phyloP scores from a whole-genome alignment of 306 rosid species.

The Quercus agrifolia region DNA sequence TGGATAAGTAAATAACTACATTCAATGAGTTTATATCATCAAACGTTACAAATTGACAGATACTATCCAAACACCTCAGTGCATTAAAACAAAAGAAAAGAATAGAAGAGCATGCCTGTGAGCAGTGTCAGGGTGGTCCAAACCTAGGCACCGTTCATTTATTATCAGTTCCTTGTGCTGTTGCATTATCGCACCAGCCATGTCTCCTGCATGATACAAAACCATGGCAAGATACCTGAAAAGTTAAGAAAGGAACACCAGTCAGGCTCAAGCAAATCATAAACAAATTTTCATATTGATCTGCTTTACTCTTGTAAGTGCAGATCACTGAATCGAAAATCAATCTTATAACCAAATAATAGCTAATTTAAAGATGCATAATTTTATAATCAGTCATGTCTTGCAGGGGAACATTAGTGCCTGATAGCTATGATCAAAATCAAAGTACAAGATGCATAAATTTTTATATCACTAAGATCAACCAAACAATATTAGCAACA shows the following conservation, averaged over 20 bases:
- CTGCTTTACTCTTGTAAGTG: neutral
- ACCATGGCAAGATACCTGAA: constrained; percentile 99
- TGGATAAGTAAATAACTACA: neutral
- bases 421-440: neutral
- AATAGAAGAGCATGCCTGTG: constrained; percentile 58
- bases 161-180: constrained; percentile 94
- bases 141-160: constrained; percentile 93
- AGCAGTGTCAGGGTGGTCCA: constrained; percentile 98
- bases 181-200: constrained; percentile 95
- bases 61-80: too few species aligned
- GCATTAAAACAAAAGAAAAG: constrained; percentile 4
- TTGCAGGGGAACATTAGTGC: neutral
- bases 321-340: neutral
- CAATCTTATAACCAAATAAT: neutral
- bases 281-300: neutral
- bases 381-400: too few species aligned
- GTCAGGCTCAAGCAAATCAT: neutral
- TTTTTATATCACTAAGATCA: neutral
- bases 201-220: constrained; percentile 95
- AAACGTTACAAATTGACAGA: neutral
- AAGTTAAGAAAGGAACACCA: constrained; percentile 14
- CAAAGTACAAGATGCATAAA: neutral
- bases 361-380: neutral
- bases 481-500: constrained; percentile 10
- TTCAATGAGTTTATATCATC: neutral